phyloP scores from a whole-genome alignment of 208 protist genomes.

The Entamoeba invadens region DNA sequence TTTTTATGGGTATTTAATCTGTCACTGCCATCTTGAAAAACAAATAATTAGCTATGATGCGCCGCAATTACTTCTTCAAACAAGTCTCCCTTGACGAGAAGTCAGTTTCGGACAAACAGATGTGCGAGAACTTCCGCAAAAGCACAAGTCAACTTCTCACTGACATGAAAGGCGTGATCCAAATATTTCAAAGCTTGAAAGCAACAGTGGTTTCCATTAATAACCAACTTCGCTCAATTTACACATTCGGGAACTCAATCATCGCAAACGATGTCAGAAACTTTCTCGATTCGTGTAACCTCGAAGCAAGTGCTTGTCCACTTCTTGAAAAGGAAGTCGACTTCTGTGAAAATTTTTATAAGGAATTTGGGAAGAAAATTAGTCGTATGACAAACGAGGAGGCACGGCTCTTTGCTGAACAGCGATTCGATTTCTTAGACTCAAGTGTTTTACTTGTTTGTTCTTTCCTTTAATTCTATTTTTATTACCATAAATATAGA shows the following conservation, averaged over 20 bases:
- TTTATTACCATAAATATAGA: too few species aligned
- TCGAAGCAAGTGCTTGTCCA: neutral
- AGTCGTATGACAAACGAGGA: neutral
- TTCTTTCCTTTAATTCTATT: too few species aligned
- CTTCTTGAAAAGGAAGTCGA: neutral
- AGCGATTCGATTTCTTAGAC: neutral
- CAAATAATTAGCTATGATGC: too few species aligned
- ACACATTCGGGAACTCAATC: neutral
- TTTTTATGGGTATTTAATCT: too few species aligned
- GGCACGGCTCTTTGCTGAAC: neutral
- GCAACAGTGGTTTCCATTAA: neutral
- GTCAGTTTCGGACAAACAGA: too few species aligned
- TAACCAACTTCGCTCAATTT: neutral
- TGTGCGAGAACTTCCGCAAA: neutral
- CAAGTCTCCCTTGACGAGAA: too few species aligned
- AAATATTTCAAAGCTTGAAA: neutral
- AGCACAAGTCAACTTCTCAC: neutral
- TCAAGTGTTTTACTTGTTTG: neutral
- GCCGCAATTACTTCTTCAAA: too few species aligned
- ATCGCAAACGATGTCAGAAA: neutral
- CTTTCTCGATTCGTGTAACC: neutral
- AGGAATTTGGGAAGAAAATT: neutral
- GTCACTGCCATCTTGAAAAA: too few species aligned
- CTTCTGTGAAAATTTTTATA: neutral
- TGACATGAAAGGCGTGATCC: neutral